Evolutionary conservation across 129 eudicot species (phyloP), one percentile per base, ranked within the genome.

Genomic region (Flaveria brownii): DNA sequence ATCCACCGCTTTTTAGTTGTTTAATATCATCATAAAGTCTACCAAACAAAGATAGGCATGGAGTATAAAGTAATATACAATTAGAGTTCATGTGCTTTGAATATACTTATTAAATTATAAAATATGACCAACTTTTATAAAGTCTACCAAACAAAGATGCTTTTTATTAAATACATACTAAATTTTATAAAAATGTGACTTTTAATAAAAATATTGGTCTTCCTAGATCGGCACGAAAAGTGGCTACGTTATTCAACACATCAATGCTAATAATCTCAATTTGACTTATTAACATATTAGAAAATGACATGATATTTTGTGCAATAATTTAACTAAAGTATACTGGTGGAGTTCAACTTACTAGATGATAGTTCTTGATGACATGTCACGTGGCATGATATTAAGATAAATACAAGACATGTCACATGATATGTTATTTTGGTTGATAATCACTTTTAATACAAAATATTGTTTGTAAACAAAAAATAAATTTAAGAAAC

Each of bases 141-240:
- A 25, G 17, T 13, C 67, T 61, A 61, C 26, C 17, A 26, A 61
- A 61, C 67, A 61, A 61, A 61, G 67, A 61, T 61, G 42, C 42
- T 61, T 61, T 61, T 11, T 25, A 61, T 61, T 61, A 25, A 61
- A 61, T 12, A 61, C 2, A 61, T 20, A 54, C 60, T 54, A 60
- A 60, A 23, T 1, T 23, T 60, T 12, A 23, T 11, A 11, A 12
- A 25, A 61, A 61, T 22, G 9, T 26, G 65, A 23, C 39, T 25
- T 61, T 61, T 25, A 39, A 61, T 26, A 25, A 2, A 61, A n/a
- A 25, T 25, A 25, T 6, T 5, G 13, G 17, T 11, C 13, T 61
- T 10, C 41, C 39, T 25, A 61, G 67, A 61, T 61, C 41, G 16
- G 8, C 41, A 61, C 67, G 16, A 61, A 61, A 60, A 26, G 39